A percentile compares a stretch with the other conserved stretches of the same genome.
Conservation (phyloP, 139 green algal species). For the Chlamydomonas eustigma region DNA sequence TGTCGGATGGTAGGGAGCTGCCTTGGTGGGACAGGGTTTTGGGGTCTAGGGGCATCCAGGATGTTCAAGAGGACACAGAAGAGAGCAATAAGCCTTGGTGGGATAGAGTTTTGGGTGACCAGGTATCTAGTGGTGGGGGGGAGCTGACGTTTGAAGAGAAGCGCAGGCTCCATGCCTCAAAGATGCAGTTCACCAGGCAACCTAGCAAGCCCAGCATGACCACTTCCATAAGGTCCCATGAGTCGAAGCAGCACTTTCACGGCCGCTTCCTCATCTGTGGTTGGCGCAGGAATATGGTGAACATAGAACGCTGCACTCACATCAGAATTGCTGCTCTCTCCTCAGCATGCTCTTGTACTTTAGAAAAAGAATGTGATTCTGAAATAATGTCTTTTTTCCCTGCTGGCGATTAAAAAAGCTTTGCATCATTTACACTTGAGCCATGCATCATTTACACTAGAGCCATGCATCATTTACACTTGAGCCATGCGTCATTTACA, state of each 20-base stretch:
- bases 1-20: too few species aligned
- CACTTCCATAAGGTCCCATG: not conserved
- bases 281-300: constrained; percentile 2
- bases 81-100: not conserved
- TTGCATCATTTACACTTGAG: too few species aligned
- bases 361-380: too few species aligned
- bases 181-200: not conserved
- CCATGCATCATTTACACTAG: too few species aligned
- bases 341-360: too few species aligned
- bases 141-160: not conserved
- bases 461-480: too few species aligned
- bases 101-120: not conserved
- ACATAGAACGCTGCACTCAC: too few species aligned
- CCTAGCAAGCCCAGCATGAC: not conserved
- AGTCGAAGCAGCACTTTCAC: not conserved
- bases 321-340: too few species aligned
- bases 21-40: constrained; percentile 3
- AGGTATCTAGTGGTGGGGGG: not conserved
- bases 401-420: too few species aligned
- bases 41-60: not conserved
- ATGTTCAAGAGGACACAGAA: not conserved
- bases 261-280: constrained; percentile 4
- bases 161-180: not conserved
- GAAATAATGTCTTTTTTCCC: too few species aligned
- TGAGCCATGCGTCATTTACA: too few species aligned